Base-by-base conservation (phyloP, 2,329 filamentous ascomycete genomes). In the Penicillium sp. region DNA sequence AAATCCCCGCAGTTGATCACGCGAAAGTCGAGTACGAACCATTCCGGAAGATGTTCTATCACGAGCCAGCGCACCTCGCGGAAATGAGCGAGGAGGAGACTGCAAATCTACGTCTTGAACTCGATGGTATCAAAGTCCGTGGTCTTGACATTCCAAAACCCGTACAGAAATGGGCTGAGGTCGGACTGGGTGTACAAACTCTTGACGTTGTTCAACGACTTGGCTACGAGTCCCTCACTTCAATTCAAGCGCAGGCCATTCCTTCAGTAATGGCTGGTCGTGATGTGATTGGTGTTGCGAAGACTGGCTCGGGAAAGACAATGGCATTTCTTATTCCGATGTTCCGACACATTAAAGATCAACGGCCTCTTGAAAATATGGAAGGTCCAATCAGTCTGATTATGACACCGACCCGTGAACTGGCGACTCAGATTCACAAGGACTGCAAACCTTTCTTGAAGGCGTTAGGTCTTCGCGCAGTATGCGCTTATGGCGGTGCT, bases 311-410 rank as follows among this genome's bases (percentile, higher is more conserved):
- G 26, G 95, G 95, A 72, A 99, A 99, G 79, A 99, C 95, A 0
- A 87, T 98, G 67, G 95, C 95, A 6, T 99, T 98, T 72, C 78
- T 96, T 29, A 84, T 99, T 45, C 95, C 95, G 37, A 97, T 98
- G 91, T 97, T 99, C 73, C 87, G 95, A 55, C 95, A 99, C 73
- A 96, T 98, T 78, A 95, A 93, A 75, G 95, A 98, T 69, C 95
- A 99, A 72, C 82, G 87, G 49, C 87, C 90, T 0, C 79, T 97
- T 19, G 90, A 90, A 67, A 87, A 90, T 44, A 87, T 89, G 60
- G 95, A 99, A 71, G 95, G 95, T 0, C 91, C 95, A 0, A 86
- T 99, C 52, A 88, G 88, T 11, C 76, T 99, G 52, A 90, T 99
- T 61, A 90, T 99, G 83, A 95, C 93, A 13, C 95, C 95, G 0